A percentile compares a stretch with the other conserved stretches of the same genome.
These are phyloP conservation scores for Paraphoma chrysanthemicola DNA, from an alignment of 2,329 filamentous ascomycete genomes.

Conservation along the genomic window DNA sequence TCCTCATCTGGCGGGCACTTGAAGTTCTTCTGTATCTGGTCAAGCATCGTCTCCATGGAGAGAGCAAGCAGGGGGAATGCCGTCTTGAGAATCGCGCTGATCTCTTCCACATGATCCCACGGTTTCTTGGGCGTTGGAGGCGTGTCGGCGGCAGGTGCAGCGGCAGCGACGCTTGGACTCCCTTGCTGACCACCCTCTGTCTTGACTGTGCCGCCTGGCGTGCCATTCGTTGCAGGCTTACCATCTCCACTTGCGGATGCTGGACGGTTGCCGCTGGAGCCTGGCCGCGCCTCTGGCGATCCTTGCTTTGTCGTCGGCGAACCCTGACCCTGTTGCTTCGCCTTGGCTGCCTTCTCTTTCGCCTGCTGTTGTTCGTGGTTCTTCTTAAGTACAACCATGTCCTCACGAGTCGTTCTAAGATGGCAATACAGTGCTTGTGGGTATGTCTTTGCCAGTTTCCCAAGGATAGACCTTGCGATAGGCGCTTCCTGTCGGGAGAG, in stretches of 20 bases:
- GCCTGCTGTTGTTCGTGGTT: slow-evolving; percentile 72
- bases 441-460: slow-evolving; percentile 94
- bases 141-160: slow-evolving; percentile 19
- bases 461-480: slow-evolving; percentile 83
- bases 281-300: slow-evolving; percentile 42
- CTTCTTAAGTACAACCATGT: slow-evolving; percentile 92
- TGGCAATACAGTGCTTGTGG: slow-evolving; percentile 96
- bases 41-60: slow-evolving; percentile 99
- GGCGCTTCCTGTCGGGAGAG: slow-evolving; percentile 90
- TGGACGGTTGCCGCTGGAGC: slow-evolving; percentile 41
- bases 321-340: slow-evolving; percentile 65
- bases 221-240: slow-evolving; percentile 62
- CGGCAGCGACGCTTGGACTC: slow-evolving; percentile 34
- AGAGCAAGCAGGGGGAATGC: slow-evolving; percentile 93
- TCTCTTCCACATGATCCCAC: slow-evolving; percentile 96
- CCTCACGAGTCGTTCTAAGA: slow-evolving; percentile 89
- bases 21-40: slow-evolving; percentile 98
- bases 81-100: slow-evolving; percentile 94
- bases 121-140: slow-evolving; percentile 69
- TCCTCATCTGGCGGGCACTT: slow-evolving; percentile 99
- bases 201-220: slow-evolving; percentile 48
- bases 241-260: slow-evolving; percentile 45
- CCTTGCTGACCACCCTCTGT: slow-evolving; percentile 45
- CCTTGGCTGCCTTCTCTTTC: slow-evolving; percentile 58
- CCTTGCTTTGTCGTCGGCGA: slow-evolving; percentile 46